Evolutionary conservation across 2,329 filamentous ascomycete genomes (phyloP), one percentile per base, ranked within the genome.

Genomic region (Tolypocladium sp.): DNA sequence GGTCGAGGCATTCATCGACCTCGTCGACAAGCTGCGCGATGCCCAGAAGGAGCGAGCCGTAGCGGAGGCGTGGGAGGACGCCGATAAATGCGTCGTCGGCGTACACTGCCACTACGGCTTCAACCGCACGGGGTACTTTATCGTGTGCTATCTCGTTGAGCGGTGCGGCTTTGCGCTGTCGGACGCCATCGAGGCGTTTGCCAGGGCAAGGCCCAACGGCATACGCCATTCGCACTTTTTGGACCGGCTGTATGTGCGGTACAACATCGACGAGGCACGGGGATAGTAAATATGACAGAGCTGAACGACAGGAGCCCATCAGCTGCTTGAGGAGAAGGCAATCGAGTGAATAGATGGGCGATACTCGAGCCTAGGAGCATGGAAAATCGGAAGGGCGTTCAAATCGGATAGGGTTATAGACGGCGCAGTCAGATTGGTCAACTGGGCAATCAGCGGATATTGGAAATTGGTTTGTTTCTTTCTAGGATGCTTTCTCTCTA

Each of bases 81-180:
- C 76, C 0, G 66, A 66, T 9, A 61, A 68, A 49, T 69, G 67
- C n/a, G 76, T 87, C 55, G 83, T 96, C 57, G 92, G 88, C 2
- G 91, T 96, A 0, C 93, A 97, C 71, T 97, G 93, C 68, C 93
- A 97, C 69, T 97, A 97, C 66, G 93, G 93, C 0, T 97, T 95
- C 76, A 97, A 97, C 71, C 84, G 92, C 27, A 97, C 93, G 0
- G 93, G 93, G 0, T 96, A 93, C 71, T 90, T 97, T 69, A 85
- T 97, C 56, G 88, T 91, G 38, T 91, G 87, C 68, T 97, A 97
- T 69, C 78, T 97, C n/a, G 87, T 97, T 17, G 92, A 97, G 75
- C 80, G 85, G 54, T 83, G 89, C 64, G 86, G 84, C 0, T 92
- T 84, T 67, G 77, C 77, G 27, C 83, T 96, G 2, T 83, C 89